Conservation (phyloP, 2,329 filamentous ascomycete genomes). For the Cercospora berteroae region DNA sequence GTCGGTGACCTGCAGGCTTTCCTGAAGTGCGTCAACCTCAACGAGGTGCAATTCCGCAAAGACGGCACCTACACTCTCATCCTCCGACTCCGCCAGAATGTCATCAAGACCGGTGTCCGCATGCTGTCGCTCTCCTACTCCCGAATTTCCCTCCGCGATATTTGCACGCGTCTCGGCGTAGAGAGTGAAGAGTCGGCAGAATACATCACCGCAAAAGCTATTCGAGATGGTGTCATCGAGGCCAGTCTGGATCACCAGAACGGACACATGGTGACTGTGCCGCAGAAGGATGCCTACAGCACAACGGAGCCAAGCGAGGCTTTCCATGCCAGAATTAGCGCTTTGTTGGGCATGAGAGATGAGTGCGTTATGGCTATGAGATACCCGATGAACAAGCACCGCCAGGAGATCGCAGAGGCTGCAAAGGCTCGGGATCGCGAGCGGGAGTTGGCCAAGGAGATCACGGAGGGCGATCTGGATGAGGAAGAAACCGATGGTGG, state of each 20-base stretch:
- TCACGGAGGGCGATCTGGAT: conserved; percentile 94
- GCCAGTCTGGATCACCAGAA: conserved; percentile 89
- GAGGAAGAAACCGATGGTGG: conserved; percentile 63
- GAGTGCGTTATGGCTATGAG: conserved; percentile 99
- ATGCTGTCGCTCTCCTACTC: conserved; percentile 99
- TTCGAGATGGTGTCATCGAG: conserved; percentile 95
- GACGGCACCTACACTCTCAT: conserved; percentile 96
- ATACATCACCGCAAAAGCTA: conserved; percentile 98
- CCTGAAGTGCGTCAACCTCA: conserved; percentile 76
- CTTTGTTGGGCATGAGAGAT: conserved; percentile 87
- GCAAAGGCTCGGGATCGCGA: conserved; percentile 97
- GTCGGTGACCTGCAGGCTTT: conserved; percentile 96
- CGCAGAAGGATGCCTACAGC: conserved; percentile 91
- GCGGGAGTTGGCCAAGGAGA: conserved; percentile 96
- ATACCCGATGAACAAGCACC: conserved; percentile 99
- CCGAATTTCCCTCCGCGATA: conserved; percentile 92
- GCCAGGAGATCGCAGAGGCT: conserved; percentile 93
- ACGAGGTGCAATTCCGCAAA: conserved; percentile 81
- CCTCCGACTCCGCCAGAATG: conserved; percentile 90
- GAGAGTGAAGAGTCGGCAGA: conserved; percentile 96
- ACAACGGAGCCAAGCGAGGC: conserved; percentile 94
- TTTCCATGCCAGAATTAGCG: conserved; percentile 94
- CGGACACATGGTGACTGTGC: conserved; percentile 98
- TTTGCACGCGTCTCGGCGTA: conserved; percentile 89
- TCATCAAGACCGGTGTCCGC: conserved; percentile 98